Evolutionary conservation across 352 stramenopile genomes (phyloP), one percentile per base, ranked within the genome.

Genomic region (Pythium scleroteichum): DNA sequence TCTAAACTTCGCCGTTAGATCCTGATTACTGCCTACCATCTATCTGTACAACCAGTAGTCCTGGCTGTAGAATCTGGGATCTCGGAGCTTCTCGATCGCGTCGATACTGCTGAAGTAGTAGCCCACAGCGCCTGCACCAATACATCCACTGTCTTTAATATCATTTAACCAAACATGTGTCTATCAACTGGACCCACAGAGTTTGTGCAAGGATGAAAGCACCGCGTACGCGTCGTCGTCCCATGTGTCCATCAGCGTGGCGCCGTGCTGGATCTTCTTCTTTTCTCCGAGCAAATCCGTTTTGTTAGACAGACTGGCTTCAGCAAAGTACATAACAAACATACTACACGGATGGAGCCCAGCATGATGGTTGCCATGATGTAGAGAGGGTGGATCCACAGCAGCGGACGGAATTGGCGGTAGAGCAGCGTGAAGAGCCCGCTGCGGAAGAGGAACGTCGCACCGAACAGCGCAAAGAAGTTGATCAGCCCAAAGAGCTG

Each of bases 401-500:
- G 41, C 29, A 82, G 63, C 1, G 58, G 24, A 0, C 76, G 77
- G 42, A 91, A 91, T 24, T 89, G 71, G 4, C 44, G 53, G 59
- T 78, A 87, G 16, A 91, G 59, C 32, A 91, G 60, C 32, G 64
- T 64, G 46, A 89, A 88, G 23, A 91, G 72, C 0, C 82, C 79
- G 39, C 78, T 91, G 23, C 76, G 79, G 63, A 91, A 91, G 53
- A 88, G 72, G 62, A 89, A 89, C 10, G 82, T 91, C 13, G 68
- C 71, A 2, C 77, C 78, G 14, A 91, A 61, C 44, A 89, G 51
- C 53, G 76, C 63, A 17, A 91, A 72, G 8, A 89, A 70, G 35
- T 85, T 80, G 39, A 89, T 64, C 3, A 83, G 52, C 29, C 68
- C 72, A 38, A 73, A 68, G 44, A 91, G 78, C 55, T 91, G 82